Evolutionary conservation across 441 rosid genomes (phyloP), one percentile per base, ranked within the genome.

Genomic region (Gossypium trilobum): DNA sequence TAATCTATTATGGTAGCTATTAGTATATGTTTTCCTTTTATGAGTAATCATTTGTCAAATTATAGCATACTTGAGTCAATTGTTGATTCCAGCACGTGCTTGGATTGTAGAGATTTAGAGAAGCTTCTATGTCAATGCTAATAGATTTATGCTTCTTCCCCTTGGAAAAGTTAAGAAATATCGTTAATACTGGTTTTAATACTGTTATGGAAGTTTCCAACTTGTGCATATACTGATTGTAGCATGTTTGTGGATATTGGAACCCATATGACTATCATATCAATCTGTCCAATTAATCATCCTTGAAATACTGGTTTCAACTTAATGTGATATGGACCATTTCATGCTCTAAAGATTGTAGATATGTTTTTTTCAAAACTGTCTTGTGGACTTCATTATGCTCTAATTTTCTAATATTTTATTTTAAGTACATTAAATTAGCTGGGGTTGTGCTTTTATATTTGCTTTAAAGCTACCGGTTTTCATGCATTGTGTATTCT

Each of bases 391-490:
- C 50, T 63, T 63, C 5, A 63, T 39, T 63, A 17, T 36, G 68
- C 51, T 36, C 48, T 39, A 42, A 4, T 64, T 19, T 64, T 19
- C 69, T 42, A 44, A 44, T 44, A 23, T 65, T 20, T 44, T 44
- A 44, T 20, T 29, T 1, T 0, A 44, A 20, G 36, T 22, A 44
- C 70, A 44, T 20, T 20, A 55, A 42, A 56, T 59, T 8, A 36
- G 44, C 67, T 73, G 4, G 67, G 62, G 9, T n/a, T 17, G 55
- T 57, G 68, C 16, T 31, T 56, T 71, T 23, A 23, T 52, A 44
- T 63, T 36, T 7, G 33, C 29, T 16, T 19, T 14, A 11, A 9
- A 22, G 20, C 29, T 58, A 23, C 31, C 22, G 51, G 11, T 62
- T 42, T 64, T 42, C 54, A 64, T 64, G 69, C 51, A 64, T 64